phyloP scores from a whole-genome alignment of 306 rosid species.

The Vigna mungo region DNA sequence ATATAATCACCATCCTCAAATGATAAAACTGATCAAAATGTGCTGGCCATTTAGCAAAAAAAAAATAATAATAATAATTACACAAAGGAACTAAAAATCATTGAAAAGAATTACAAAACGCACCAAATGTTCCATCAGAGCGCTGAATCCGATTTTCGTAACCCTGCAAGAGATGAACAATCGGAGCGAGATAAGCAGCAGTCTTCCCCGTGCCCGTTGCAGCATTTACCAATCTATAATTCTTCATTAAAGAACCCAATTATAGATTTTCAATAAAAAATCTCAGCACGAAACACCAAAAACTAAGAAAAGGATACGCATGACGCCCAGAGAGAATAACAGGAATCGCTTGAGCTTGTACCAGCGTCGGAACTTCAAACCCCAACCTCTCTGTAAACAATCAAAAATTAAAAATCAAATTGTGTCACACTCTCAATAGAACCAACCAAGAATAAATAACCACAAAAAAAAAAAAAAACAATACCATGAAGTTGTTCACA shows the following conservation, averaged over 20 bases:
- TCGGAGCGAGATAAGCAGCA: conserved; percentile 83
- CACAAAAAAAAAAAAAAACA: neutral
- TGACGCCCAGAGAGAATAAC: conserved; percentile 82
- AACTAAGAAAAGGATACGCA: conserved; percentile 58
- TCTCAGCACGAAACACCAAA: neutral
- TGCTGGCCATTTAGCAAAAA: neutral
- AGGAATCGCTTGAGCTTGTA: conserved; percentile 90
- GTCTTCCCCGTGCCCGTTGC: conserved; percentile 95
- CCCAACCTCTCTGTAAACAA: conserved; percentile 70
- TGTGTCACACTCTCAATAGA: neutral
- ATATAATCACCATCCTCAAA: neutral
- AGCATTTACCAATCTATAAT: conserved; percentile 78
- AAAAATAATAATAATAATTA: neutral
- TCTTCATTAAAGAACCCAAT: conserved; percentile 55
- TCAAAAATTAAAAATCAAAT: neutral
- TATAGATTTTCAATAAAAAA: too few species aligned
- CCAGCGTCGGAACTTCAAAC: conserved; percentile 79
- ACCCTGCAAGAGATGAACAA: conserved; percentile 73
- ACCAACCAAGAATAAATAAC: conserved; percentile 12
- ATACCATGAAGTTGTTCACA: conserved; percentile 87
- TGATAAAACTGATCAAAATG: conserved; percentile 10
- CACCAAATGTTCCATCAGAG: conserved; percentile 86
- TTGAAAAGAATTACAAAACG: conserved; percentile 3
- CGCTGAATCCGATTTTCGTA: conserved; percentile 67
- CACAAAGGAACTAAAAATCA: neutral